Conservation (phyloP, 1,139 yeast genomes). For the Taphrina wiesneri region DNA sequence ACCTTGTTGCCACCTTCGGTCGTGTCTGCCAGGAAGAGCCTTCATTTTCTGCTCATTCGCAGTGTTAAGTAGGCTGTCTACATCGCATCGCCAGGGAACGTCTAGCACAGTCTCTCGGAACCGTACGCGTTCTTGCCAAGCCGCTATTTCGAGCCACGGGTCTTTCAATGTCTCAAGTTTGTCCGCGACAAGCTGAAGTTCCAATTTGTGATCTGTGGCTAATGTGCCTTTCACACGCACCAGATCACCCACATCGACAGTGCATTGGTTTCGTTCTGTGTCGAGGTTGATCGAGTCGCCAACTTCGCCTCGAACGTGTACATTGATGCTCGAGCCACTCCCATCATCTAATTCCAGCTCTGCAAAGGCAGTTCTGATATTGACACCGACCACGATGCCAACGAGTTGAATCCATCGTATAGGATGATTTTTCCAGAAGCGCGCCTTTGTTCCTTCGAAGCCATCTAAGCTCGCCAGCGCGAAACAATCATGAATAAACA, state of each 20-base stretch:
- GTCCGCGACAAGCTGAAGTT: conserved; percentile 17
- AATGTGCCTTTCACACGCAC: conserved; percentile 31
- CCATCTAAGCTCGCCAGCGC: conserved; percentile 11
- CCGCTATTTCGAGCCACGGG: conserved; percentile 14
- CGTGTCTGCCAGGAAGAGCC: too few relatives aligned
- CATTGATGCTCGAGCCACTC: conserved; percentile 30
- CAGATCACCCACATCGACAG: conserved; percentile 27
- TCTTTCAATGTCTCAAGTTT: conserved; percentile 20
- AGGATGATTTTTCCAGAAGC: conserved; percentile 35
- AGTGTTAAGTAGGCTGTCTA: not conserved
- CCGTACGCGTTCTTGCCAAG: conserved; percentile 33
- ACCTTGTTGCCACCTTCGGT: not conserved
- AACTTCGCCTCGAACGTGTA: not conserved
- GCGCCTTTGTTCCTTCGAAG: conserved; percentile 24
- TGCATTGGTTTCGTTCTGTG: not conserved
- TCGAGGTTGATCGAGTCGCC: not conserved
- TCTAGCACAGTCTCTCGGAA: conserved; percentile 20
- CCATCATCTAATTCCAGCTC: conserved; percentile 33
- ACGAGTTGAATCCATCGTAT: conserved; percentile 34
- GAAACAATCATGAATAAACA: conserved; percentile 30
- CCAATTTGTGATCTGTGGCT: not conserved
- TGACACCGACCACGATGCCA: conserved; percentile 33
- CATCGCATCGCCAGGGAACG: conserved; percentile 22
- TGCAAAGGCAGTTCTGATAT: conserved; percentile 1
- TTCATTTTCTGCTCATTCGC: not conserved